phyloP scores from a whole-genome alignment of 1,139 yeast genomes.

The Taphrina sp. region DNA sequence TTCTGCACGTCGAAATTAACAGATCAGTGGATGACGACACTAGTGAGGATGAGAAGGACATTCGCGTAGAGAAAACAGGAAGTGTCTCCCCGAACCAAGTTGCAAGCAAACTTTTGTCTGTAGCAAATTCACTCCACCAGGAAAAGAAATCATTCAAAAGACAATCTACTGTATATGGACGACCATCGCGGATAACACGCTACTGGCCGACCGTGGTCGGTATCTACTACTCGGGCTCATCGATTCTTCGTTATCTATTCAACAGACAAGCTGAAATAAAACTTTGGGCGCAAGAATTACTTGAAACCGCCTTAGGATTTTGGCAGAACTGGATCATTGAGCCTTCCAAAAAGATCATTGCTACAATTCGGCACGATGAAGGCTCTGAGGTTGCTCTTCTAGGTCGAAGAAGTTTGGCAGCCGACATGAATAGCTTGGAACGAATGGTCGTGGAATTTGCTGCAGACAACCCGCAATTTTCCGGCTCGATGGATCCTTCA shows the following conservation, averaged over 20 bases:
- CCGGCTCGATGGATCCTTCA: conserved; percentile 39
- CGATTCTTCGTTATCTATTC: background rate
- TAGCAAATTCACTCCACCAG: background rate
- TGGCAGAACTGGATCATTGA: conserved; percentile 77
- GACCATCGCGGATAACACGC: conserved; percentile 16
- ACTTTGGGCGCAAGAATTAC: conserved; percentile 52
- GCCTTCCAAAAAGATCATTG: conserved; percentile 72
- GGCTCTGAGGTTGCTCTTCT: conserved; percentile 68
- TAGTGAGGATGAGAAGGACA: conserved; percentile 12
- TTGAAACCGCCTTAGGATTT: conserved; percentile 58
- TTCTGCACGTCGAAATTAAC: background rate
- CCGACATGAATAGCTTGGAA: conserved; percentile 77
- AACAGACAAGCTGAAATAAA: conserved; percentile 8
- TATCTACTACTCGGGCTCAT: conserved; percentile 3
- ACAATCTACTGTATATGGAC: background rate
- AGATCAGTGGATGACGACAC: conserved; percentile 20
- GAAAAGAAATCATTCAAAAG: background rate
- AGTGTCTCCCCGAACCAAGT: conserved; percentile 9
- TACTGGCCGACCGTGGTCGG: conserved; percentile 22
- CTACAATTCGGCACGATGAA: conserved; percentile 79
- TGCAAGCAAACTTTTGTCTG: conserved; percentile 26
- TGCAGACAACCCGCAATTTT: conserved; percentile 40
- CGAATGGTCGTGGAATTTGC: conserved; percentile 82
- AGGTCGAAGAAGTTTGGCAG: conserved; percentile 70
- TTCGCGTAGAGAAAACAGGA: background rate